Percentiles rank a stretch among this genome's conserved stretches.
phyloP scores from a whole-genome alignment of 306 rosid species.

The Styphnolobium japonicum region DNA sequence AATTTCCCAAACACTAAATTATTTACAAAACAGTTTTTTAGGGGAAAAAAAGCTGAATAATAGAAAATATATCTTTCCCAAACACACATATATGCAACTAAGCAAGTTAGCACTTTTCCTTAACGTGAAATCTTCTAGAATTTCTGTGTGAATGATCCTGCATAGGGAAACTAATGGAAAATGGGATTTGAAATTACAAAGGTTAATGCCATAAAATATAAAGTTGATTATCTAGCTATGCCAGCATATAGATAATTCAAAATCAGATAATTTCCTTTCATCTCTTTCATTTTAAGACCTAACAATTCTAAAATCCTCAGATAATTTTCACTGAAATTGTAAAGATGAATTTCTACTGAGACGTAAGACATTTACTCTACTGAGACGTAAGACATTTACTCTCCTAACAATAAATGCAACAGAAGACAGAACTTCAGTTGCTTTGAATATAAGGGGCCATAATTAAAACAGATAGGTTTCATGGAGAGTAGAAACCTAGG shows the following conservation, averaged over 20 bases:
- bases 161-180: background rate
- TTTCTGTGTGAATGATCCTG: background rate
- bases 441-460: background rate
- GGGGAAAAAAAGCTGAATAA: too few relatives aligned
- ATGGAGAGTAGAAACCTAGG: background rate
- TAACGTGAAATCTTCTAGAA: background rate
- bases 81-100: background rate
- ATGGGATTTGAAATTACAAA: background rate
- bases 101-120: background rate
- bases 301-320: background rate
- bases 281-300: slow-evolving; percentile 9
- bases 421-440: background rate
- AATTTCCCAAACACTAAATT: too few relatives aligned
- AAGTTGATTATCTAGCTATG: background rate
- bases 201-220: background rate
- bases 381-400: background rate
- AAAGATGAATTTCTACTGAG: background rate
- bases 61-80: too few relatives aligned
- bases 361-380: background rate
- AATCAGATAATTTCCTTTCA: background rate
- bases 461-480: background rate
- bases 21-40: too few relatives aligned
- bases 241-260: background rate
- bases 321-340: background rate
- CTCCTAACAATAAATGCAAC: background rate